These are phyloP conservation scores for Arthroderma sp. DNA, from an alignment of 2,329 filamentous ascomycete genomes.

Conservation along the genomic window DNA sequence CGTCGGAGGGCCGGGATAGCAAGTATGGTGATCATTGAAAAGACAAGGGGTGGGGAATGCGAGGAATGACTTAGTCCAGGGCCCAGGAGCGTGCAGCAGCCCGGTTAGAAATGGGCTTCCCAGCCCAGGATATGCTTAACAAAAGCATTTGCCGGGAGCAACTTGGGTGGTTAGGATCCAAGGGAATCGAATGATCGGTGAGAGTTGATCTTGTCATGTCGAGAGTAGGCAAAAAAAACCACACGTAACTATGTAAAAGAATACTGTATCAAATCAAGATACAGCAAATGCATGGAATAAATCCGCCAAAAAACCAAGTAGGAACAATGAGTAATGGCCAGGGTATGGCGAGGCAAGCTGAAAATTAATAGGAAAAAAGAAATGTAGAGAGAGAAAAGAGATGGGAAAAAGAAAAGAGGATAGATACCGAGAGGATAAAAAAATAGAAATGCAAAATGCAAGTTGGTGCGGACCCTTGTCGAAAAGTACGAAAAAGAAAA, in stretches of 20 bases:
- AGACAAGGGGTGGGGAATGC: not conserved
- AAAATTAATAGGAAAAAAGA: not conserved
- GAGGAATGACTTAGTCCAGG: too few relatives aligned
- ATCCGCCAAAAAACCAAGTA: not conserved
- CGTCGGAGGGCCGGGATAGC: slow-evolving; percentile 3
- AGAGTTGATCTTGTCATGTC: too few relatives aligned
- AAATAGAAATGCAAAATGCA: too few relatives aligned
- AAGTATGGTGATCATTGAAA: not conserved
- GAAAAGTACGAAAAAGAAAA: too few relatives aligned
- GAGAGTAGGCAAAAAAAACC: too few relatives aligned
- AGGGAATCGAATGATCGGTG: too few relatives aligned
- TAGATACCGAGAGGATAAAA: too few relatives aligned
- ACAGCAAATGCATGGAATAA: too few relatives aligned
- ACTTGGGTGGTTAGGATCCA: too few relatives aligned
- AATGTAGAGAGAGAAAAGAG: not conserved
- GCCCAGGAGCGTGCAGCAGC: not conserved
- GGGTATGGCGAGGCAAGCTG: not conserved
- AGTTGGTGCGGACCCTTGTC: too few relatives aligned
- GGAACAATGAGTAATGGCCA: not conserved
- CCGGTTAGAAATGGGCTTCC: slow-evolving; percentile 1
- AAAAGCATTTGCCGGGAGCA: slow-evolving; percentile 7
- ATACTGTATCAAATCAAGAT: too few relatives aligned
- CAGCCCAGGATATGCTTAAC: not conserved
- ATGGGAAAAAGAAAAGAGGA: not conserved
- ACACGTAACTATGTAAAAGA: too few relatives aligned